A percentile compares a stretch with the other conserved stretches of the same genome.
phyloP scores from a whole-genome alignment of 129 eudicot species.

The Artemisia annua region DNA sequence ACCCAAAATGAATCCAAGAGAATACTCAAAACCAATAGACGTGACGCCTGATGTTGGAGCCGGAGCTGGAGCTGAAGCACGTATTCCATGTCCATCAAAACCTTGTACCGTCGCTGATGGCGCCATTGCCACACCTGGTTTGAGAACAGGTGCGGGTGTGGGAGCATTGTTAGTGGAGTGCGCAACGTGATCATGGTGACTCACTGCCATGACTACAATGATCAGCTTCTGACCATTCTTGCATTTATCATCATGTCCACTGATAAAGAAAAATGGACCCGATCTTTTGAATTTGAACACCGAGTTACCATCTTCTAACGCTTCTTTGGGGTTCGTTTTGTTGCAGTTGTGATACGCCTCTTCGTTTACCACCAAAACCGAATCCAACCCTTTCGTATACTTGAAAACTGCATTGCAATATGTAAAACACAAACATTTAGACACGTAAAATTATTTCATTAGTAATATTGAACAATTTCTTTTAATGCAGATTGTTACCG shows the following conservation, averaged over 20 bases:
- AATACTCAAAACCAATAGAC: slow-evolving; percentile 16
- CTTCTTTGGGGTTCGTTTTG: slow-evolving; percentile 40
- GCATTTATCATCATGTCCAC: slow-evolving; percentile 55
- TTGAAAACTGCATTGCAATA: slow-evolving; percentile 50
- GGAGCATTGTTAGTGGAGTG: slow-evolving; percentile 15
- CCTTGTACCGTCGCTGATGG: slow-evolving; percentile 16
- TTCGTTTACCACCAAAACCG: slow-evolving; percentile 56
- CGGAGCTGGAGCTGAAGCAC: slow-evolving; percentile 20
- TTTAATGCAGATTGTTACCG: too few relatives aligned
- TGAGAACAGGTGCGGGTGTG: neutral
- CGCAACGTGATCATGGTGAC: neutral
- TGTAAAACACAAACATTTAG: neutral
- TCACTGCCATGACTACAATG: slow-evolving; percentile 44
- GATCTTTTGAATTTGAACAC: slow-evolving; percentile 41
- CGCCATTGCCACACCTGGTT: neutral
- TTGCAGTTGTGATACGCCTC: slow-evolving; percentile 56
- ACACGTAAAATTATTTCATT: too few relatives aligned
- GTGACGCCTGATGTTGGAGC: slow-evolving; percentile 23
- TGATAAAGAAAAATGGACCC: slow-evolving; percentile 68
- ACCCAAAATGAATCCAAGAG: slow-evolving; percentile 18
- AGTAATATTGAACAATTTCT: too few relatives aligned
- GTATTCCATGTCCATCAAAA: neutral
- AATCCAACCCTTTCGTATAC: slow-evolving; percentile 54
- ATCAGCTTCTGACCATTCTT: slow-evolving; percentile 53
- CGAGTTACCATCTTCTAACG: slow-evolving; percentile 41